Conservation (phyloP, 148 eudicot species). For the Cornus suecica region DNA sequence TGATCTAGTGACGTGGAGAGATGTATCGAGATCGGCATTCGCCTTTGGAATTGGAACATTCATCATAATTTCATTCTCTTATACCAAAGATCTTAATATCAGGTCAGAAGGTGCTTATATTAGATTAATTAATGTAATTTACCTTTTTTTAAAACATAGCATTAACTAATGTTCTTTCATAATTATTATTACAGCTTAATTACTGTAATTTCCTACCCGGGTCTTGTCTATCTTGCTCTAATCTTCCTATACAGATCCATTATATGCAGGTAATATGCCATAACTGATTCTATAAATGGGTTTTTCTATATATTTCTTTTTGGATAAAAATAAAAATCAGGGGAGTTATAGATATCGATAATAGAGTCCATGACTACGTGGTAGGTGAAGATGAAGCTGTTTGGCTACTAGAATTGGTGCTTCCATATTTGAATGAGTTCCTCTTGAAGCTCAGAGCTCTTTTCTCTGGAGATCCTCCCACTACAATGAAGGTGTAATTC, state of each 20-base stretch:
- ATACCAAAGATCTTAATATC: conserved; percentile 53
- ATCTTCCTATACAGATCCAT: conserved; percentile 64
- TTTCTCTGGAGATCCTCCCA: conserved; percentile 82
- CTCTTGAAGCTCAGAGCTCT: conserved; percentile 57
- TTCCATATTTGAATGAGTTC: conserved; percentile 71
- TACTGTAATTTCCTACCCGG: conserved; percentile 56
- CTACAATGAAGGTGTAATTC: conserved; percentile 68
- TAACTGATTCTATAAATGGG: not conserved
- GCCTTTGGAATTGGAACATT: conserved; percentile 67
- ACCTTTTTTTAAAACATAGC: conserved; percentile 3
- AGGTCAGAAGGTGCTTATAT: conserved; percentile 43
- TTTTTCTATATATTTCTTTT: not conserved
- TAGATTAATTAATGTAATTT: too few species aligned
- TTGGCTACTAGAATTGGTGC: conserved; percentile 54
- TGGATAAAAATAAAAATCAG: conserved; percentile 24
- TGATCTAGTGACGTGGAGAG: conserved; percentile 75
- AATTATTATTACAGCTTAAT: conserved; percentile 48
- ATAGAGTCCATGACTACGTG: conserved; percentile 28
- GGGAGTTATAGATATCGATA: conserved; percentile 29
- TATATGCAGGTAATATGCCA: conserved; percentile 38
- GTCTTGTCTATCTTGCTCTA: conserved; percentile 66
- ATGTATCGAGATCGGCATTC: conserved; percentile 65
- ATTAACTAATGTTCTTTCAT: not conserved
- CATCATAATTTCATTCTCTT: conserved; percentile 56
- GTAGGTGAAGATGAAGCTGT: conserved; percentile 78